A percentile compares a stretch with the other conserved stretches of the same genome.
phyloP scores from a whole-genome alignment of 257 asterid genomes.

The Fraxinus americana region DNA sequence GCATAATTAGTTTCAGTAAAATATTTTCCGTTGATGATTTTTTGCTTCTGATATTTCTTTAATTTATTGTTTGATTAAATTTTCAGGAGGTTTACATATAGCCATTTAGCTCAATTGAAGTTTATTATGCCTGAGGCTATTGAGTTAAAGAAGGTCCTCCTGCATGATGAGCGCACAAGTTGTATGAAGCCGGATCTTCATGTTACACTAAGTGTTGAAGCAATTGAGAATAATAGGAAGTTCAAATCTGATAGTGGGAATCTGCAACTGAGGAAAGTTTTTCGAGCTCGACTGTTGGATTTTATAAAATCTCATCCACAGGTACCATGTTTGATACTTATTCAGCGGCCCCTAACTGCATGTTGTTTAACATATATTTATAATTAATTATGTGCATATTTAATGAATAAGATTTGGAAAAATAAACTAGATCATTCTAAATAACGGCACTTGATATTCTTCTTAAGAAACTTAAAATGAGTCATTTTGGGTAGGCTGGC shows the following conservation, averaged over 20 bases:
- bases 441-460: no score
- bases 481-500: no score
- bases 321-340: slow-evolving; percentile 41
- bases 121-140: slow-evolving; percentile 80
- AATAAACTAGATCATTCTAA: no score
- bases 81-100: slow-evolving; percentile 69
- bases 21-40: not conserved
- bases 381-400: no score
- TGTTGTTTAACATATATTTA: no score
- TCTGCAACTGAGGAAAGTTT: slow-evolving; percentile 57
- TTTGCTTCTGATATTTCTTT: not conserved
- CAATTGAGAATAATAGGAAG: slow-evolving; percentile 37
- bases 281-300: slow-evolving; percentile 56
- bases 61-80: not conserved
- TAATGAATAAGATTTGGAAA: no score
- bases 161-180: slow-evolving; percentile 61
- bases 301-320: slow-evolving; percentile 69
- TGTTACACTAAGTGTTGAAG: slow-evolving; percentile 40
- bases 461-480: no score
- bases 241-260: slow-evolving; percentile 43
- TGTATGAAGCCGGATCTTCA: slow-evolving; percentile 73
- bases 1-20: not conserved
- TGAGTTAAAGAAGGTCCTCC: slow-evolving; percentile 58
- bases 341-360: no score
- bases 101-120: slow-evolving; percentile 81